A percentile compares a stretch with the other conserved stretches of the same genome.
These are phyloP conservation scores for Lobulomyces angularis DNA, from an alignment of 192 early-diverging fungal species.

Conservation along the genomic window DNA sequence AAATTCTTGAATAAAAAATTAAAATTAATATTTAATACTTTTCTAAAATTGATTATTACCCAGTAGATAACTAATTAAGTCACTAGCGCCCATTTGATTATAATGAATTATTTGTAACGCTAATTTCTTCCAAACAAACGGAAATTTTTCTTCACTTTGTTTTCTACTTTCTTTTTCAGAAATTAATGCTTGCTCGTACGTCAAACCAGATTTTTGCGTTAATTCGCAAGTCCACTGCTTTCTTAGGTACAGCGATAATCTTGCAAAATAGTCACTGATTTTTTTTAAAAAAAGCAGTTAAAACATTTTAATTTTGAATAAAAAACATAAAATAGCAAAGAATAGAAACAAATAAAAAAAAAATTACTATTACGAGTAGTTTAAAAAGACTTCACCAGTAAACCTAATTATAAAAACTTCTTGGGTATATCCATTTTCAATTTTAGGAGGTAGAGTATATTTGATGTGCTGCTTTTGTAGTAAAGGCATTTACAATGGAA, in stretches of 20 bases:
- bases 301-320: no score
- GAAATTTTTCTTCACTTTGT: conserved; percentile 50
- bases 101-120: conserved; percentile 60
- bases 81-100: no score
- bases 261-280: conserved; percentile 54
- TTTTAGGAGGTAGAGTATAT: no score
- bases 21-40: conserved; percentile 24
- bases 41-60: conserved; percentile 25
- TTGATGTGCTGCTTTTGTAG: no score
- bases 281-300: conserved; percentile 7
- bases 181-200: conserved; percentile 66
- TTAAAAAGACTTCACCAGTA: conserved; percentile 34
- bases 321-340: no score
- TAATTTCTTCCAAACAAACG: conserved; percentile 46
- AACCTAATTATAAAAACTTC: conserved; percentile 27
- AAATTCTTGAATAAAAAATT: conserved; percentile 24
- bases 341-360: no score
- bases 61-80: conserved; percentile 26
- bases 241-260: conserved; percentile 54
- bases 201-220: conserved; percentile 61
- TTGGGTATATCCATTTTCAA: no score
- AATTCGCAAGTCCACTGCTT: conserved; percentile 65
- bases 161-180: conserved; percentile 58
- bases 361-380: conserved; percentile 40
- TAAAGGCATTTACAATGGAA: no score